A percentile compares a stretch with the other conserved stretches of the same genome.
phyloP scores from a whole-genome alignment of 148 eudicot species.

The Amaranthus hypochondriacus region DNA sequence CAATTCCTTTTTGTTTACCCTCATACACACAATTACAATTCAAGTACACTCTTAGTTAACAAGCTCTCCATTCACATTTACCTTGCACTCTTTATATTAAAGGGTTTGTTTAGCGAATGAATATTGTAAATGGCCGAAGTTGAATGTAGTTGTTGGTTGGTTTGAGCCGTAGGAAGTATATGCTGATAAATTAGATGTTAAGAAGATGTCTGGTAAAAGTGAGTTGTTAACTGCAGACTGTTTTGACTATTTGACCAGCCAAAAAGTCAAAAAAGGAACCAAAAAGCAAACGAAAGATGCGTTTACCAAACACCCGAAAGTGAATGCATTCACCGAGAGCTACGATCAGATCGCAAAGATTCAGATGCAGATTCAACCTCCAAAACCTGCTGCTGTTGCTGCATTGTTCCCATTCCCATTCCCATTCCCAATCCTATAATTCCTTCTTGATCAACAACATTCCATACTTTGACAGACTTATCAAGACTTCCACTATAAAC shows the following conservation, averaged over 20 bases:
- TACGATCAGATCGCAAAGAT: constrained; percentile 30
- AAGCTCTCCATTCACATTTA: background rate
- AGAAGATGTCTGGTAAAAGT: too few species aligned
- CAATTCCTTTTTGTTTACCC: background rate
- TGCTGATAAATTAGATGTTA: too few species aligned
- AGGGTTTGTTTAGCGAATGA: too few species aligned
- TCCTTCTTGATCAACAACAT: constrained; percentile 29
- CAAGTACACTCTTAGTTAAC: constrained; percentile 1
- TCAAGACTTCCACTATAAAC: constrained; percentile 59
- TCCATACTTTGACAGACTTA: constrained; percentile 63
- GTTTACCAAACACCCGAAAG: too few species aligned
- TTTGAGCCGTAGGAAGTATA: background rate
- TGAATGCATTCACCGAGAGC: constrained; percentile 14
- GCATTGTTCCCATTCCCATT: constrained; percentile 7
- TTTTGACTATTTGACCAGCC: too few species aligned
- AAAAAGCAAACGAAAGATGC: too few species aligned
- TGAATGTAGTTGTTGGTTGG: background rate
- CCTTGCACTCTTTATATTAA: background rate
- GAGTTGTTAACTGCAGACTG: too few species aligned
- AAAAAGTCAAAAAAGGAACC: too few species aligned
- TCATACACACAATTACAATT: background rate
- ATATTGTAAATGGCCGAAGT: background rate
- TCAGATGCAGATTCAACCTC: constrained; percentile 24
- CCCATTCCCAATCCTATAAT: constrained; percentile 5
- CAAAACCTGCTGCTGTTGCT: constrained; percentile 32